Base-by-base conservation (phyloP, 495 filamentous ascomycete genomes). In the Zalerion maritima region DNA sequence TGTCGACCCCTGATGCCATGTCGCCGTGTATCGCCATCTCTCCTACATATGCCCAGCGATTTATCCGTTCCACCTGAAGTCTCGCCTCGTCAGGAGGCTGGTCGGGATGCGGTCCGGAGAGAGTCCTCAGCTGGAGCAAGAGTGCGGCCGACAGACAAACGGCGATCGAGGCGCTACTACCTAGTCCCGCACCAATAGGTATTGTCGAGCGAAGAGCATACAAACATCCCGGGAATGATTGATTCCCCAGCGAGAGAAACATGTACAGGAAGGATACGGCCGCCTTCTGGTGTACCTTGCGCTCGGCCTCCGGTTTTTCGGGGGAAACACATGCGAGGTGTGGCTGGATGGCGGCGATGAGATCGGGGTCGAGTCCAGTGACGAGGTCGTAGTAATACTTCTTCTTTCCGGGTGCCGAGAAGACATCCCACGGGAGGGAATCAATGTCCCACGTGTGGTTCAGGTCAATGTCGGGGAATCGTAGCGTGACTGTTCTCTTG, bases 1-100 rank as follows among this genome's bases (percentile, higher is more conserved):
- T 97, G 58, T 97, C 89, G 29, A 97, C 81, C 0, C 89, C 89
- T 6, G 81, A 91, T 3, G 89, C 87, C n/a, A n/a, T n/a, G 47
- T 93, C 93, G 15, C 86, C 86, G 52, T 97, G 89, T 24, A 94
- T 94, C 44, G 82, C 86, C 68, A 94, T 75, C 56, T 97, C 89
- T 15, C 81, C 83, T 1, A 96, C 89, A 47, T 91, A 94, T 0
- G 89, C 87, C 89, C 89, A 97, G 29, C 78, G 72, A 48, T 97
- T 97, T 45, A 97, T 91, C 32, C 86, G 74, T 56, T 96, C 83
- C 13, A 94, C 62, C 46, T 96, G 86, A 21, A 78, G 48, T 20
- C 77, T 74, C 21, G 78, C 78, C 59, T 94, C 89, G 9, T 75
- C 68, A 2, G 68, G 43, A 8, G 81, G 79, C 50, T 94, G 87